Evolutionary conservation across 495 filamentous ascomycete species (phyloP).

Genomic region (Jackrogersella multiformis): DNA sequence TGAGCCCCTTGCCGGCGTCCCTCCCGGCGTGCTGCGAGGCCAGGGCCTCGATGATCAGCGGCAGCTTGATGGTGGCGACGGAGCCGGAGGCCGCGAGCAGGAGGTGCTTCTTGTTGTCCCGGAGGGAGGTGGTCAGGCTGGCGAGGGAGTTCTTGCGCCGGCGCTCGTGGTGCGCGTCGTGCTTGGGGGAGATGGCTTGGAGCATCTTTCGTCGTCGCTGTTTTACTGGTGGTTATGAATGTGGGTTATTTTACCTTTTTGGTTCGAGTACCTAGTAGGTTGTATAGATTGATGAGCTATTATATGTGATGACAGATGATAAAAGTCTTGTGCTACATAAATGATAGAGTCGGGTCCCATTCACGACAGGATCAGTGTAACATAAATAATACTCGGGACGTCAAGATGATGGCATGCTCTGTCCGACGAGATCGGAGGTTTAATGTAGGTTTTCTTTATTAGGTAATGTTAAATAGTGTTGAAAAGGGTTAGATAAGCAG

Average conservation of each 20-base stretch:
- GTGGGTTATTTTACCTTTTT: background rate
- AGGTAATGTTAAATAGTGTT: constrained; percentile 8
- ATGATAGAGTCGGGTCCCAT: constrained; percentile 9
- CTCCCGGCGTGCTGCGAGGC: constrained; percentile 34
- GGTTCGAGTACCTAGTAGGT: background rate
- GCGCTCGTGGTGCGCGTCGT: constrained; percentile 47
- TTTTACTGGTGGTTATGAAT: background rate
- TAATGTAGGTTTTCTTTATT: constrained; percentile 10
- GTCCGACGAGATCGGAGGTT: constrained; percentile 34
- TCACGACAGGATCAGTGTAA: constrained; percentile 6
- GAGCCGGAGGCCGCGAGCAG: constrained; percentile 74
- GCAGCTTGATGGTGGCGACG: constrained; percentile 92
- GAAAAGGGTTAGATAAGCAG: constrained; percentile 11
- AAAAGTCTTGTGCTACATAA: background rate
- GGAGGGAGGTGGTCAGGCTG: constrained; percentile 46
- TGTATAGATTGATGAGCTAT: background rate
- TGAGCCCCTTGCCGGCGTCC: constrained; percentile 57
- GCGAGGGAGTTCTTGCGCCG: constrained; percentile 46
- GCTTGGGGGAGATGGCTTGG: constrained; percentile 44
- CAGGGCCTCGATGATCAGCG: constrained; percentile 71
- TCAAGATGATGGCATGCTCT: constrained; percentile 26
- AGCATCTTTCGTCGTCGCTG: constrained; percentile 43
- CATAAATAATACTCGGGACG: constrained; percentile 14
- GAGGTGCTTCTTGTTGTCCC: constrained; percentile 77
- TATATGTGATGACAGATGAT: background rate